Evolutionary conservation across 345 rosid species (phyloP).

Genomic region (Syzygium jambos): DNA sequence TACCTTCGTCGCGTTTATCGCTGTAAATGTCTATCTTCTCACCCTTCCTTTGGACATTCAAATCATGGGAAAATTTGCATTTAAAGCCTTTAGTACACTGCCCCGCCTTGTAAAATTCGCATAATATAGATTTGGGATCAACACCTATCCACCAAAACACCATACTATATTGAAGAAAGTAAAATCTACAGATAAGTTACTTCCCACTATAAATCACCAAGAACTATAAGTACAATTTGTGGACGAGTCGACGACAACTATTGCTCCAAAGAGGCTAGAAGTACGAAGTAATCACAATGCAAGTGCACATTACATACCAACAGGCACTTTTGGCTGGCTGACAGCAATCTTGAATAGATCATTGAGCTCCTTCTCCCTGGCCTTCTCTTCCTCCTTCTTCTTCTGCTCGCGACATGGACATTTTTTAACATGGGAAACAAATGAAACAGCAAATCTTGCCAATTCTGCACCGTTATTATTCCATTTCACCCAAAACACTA

Average conservation of each 20-base stretch:
- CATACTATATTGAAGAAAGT: not conserved
- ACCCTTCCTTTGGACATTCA: constrained; percentile 96
- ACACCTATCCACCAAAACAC: constrained; percentile 45
- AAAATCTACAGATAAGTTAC: not conserved
- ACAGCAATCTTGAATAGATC: constrained; percentile 90
- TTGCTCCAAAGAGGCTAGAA: not conserved
- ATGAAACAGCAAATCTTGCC: not conserved
- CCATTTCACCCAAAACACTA: not conserved
- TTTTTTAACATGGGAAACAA: not conserved
- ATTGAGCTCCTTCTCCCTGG: constrained; percentile 86
- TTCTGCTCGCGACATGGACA: constrained; percentile 36
- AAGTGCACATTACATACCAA: constrained; percentile 30
- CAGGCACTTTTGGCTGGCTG: constrained; percentile 92
- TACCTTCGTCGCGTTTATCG: constrained; percentile 85
- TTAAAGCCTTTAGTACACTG: constrained; percentile 88
- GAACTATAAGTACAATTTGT: not conserved
- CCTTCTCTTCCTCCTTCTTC: constrained; percentile 97
- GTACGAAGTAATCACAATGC: not conserved
- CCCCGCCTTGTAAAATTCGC: constrained; percentile 86
- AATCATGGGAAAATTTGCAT: constrained; percentile 94
- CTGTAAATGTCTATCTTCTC: constrained; percentile 89
- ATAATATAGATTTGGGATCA: constrained; percentile 90
- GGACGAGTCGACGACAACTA: not conserved
- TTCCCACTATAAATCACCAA: not conserved
- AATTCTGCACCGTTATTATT: not conserved